phyloP scores from a whole-genome alignment of 257 asterid genomes.

The Rauvolfia tetraphylla region DNA sequence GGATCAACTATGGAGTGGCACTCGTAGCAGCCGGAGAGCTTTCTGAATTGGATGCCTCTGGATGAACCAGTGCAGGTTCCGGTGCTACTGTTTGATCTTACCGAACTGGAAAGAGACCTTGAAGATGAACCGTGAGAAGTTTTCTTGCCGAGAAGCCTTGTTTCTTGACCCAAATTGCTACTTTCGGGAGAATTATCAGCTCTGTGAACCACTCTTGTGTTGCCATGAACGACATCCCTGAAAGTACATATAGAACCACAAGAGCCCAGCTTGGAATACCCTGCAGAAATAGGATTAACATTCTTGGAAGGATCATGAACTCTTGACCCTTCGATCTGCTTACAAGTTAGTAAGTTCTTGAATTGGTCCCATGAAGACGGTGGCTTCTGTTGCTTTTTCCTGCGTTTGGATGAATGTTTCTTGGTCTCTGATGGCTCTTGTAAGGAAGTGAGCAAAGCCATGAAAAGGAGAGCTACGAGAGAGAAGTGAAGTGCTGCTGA shows the following conservation, averaged over 20 bases:
- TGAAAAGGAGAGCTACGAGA: slow-evolving; percentile 41
- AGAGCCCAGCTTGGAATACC: slow-evolving; percentile 21
- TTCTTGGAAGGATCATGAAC: slow-evolving; percentile 63
- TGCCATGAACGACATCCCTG: slow-evolving; percentile 55
- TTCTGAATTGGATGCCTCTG: slow-evolving; percentile 72
- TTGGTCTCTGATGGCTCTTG: slow-evolving; percentile 31
- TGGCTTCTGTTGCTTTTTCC: slow-evolving; percentile 34
- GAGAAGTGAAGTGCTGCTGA: slow-evolving; percentile 29
- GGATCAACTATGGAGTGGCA: slow-evolving; percentile 85
- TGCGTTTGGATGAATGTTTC: slow-evolving; percentile 34
- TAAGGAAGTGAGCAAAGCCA: slow-evolving; percentile 58
- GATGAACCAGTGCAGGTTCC: slow-evolving; percentile 33
- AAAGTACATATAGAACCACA: slow-evolving; percentile 66
- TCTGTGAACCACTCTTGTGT: slow-evolving; percentile 61
- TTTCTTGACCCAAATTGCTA: slow-evolving; percentile 51
- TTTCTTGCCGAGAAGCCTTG: slow-evolving; percentile 49
- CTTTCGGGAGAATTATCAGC: slow-evolving; percentile 76
- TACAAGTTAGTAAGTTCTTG: slow-evolving; percentile 79
- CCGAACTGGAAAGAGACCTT: slow-evolving; percentile 31
- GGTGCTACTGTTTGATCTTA: slow-evolving; percentile 29
- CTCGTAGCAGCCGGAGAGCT: slow-evolving; percentile 89
- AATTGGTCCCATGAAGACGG: slow-evolving; percentile 86
- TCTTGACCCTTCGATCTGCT: slow-evolving; percentile 51
- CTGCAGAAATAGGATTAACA: not conserved
- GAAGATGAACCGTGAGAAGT: slow-evolving; percentile 37